phyloP scores from a whole-genome alignment of 805 yeast species.

The Starmerella geochares region DNA sequence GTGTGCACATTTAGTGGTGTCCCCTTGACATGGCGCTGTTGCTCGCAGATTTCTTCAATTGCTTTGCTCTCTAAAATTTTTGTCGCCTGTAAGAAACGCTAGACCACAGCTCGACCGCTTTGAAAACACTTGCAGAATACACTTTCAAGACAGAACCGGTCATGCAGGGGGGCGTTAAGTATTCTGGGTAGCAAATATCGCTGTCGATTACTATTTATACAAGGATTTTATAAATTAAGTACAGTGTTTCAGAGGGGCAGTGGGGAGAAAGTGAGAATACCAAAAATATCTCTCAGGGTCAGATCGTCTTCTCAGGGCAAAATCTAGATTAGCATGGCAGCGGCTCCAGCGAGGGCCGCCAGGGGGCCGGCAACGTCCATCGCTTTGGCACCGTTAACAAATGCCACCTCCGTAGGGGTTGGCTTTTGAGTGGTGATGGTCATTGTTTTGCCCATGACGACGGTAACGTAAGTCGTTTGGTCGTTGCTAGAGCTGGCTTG shows the following conservation, averaged over 20 bases:
- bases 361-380: neutral
- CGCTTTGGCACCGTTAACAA: neutral
- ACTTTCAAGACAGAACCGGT: too few relatives aligned
- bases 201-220: neutral
- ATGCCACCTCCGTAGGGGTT: neutral
- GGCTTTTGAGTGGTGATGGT: conserved; percentile 7
- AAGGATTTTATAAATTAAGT: neutral
- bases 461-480: conserved; percentile 4
- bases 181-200: too few relatives aligned
- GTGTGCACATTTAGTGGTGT: too few relatives aligned
- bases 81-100: too few relatives aligned
- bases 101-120: too few relatives aligned
- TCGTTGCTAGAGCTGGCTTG: neutral
- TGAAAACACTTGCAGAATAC: too few relatives aligned
- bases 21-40: too few relatives aligned
- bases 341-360: conserved; percentile 6
- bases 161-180: too few relatives aligned
- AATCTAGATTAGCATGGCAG: neutral
- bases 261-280: neutral
- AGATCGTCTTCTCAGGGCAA: neutral
- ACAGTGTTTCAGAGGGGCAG: neutral
- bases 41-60: too few relatives aligned
- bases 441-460: neutral
- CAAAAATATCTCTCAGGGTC: too few relatives aligned
- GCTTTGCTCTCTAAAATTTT: too few relatives aligned